A percentile compares a stretch with the other conserved stretches of the same genome.
Evolutionary conservation across 176 grass and related monocot genomes (phyloP).

Genomic region (Hordeum marinum): DNA sequence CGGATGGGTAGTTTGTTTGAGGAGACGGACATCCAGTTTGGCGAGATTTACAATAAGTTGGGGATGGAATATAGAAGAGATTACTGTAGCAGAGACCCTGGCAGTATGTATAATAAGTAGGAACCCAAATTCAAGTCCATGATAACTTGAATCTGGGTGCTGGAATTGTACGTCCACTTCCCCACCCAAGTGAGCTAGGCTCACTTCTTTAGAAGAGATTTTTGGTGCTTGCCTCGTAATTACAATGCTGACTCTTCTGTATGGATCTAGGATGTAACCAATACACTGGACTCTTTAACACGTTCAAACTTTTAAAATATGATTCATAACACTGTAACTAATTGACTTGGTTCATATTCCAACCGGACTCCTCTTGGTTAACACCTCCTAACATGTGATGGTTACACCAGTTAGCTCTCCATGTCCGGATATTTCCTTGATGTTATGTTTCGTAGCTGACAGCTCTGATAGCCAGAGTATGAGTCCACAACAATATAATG

Average conservation of each 20-base stretch:
- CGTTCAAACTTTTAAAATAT: neutral
- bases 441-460: neutral
- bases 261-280: neutral
- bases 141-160: neutral
- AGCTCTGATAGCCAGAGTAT: neutral
- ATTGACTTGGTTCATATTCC: neutral
- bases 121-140: neutral
- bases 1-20: neutral
- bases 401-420: neutral
- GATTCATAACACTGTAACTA: neutral
- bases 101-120: neutral
- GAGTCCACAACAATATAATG: neutral
- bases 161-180: neutral
- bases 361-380: neutral
- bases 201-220: neutral
- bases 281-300: neutral
- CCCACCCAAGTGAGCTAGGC: neutral
- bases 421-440: neutral
- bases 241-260: neutral
- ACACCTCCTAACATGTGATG: neutral
- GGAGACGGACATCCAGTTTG: neutral
- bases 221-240: neutral
- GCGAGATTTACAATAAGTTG: neutral
- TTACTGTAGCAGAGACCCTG: neutral
- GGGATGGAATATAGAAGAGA: neutral